These are phyloP conservation scores for Cochlearia excelsa DNA, from an alignment of 345 rosid species.

Conservation along the genomic window DNA sequence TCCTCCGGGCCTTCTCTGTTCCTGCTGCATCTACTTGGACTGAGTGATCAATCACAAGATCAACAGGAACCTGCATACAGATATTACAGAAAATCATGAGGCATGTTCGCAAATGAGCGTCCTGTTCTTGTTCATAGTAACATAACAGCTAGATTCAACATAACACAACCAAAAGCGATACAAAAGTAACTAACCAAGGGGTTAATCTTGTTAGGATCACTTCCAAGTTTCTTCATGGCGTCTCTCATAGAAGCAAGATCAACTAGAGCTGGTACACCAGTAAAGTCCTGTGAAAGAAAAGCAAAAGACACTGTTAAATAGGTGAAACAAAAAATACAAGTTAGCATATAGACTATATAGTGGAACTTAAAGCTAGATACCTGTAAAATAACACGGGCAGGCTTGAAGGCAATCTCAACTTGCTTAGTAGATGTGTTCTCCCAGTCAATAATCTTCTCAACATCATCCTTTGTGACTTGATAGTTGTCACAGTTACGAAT, in stretches of 20 bases:
- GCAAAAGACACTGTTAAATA: conserved; percentile 4
- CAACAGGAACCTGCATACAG: conserved; percentile 68
- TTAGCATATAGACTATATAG: background rate
- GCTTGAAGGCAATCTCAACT: conserved; percentile 92
- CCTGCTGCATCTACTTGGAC: conserved; percentile 84
- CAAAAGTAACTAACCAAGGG: conserved; percentile 57
- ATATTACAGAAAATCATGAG: conserved; percentile 8
- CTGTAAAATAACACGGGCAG: conserved; percentile 82
- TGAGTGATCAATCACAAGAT: conserved; percentile 82
- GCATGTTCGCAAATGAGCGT: background rate
- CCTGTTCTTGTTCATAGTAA: too few species aligned
- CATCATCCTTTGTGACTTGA: conserved; percentile 77
- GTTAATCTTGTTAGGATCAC: conserved; percentile 80
- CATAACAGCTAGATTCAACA: conserved; percentile 5
- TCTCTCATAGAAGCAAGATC: conserved; percentile 94
- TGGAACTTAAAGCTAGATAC: conserved; percentile 24
- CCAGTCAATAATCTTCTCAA: conserved; percentile 88
- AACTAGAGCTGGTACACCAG: conserved; percentile 85
- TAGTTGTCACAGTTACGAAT: conserved; percentile 80
- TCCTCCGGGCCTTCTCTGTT: conserved; percentile 65
- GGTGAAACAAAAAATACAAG: background rate
- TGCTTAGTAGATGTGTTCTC: conserved; percentile 67
- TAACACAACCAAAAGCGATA: background rate
- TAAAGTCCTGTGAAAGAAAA: conserved; percentile 57
- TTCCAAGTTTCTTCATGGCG: conserved; percentile 69